phyloP scores from a whole-genome alignment of 1,284 basidiomycete species.

The Acaromyces ingoldii region DNA sequence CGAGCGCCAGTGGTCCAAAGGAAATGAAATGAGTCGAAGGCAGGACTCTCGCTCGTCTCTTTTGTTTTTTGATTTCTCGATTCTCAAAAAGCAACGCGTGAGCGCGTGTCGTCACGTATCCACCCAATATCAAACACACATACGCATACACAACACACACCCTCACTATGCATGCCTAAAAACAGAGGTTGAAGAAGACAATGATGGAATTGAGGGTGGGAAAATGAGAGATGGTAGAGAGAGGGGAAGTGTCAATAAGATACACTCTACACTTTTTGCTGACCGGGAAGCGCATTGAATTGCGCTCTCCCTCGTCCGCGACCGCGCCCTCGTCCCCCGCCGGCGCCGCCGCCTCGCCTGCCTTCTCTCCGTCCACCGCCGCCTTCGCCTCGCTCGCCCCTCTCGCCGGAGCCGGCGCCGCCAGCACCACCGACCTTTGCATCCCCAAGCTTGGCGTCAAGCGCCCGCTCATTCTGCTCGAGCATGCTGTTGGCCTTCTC shows the following conservation, averaged over 20 bases:
- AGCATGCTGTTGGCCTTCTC: constrained; percentile 81
- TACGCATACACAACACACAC: too few relatives aligned
- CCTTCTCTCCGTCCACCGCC: constrained; percentile 30
- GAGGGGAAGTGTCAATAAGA: background rate
- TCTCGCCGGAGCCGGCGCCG: constrained; percentile 17
- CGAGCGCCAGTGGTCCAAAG: too few relatives aligned
- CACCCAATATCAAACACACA: too few relatives aligned
- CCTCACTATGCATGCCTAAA: too few relatives aligned
- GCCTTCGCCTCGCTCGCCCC: constrained; percentile 24
- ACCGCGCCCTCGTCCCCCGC: constrained; percentile 40
- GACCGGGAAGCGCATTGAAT: constrained; percentile 24
- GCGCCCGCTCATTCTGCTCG: constrained; percentile 92
- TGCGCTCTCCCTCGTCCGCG: constrained; percentile 34
- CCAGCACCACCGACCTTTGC: constrained; percentile 23
- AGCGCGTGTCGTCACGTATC: too few relatives aligned
- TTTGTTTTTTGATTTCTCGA: too few relatives aligned
- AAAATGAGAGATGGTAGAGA: background rate
- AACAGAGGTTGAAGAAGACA: too few relatives aligned
- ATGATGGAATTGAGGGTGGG: too few relatives aligned
- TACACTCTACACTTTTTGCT: constrained; percentile 3
- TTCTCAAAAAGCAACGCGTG: too few relatives aligned
- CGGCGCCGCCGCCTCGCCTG: constrained; percentile 35
- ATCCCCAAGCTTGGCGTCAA: constrained; percentile 77
- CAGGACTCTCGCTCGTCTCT: too few relatives aligned
- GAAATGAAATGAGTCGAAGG: too few relatives aligned